phyloP scores from a whole-genome alignment of 75 land plant genomes.

The Pinus taeda region DNA sequence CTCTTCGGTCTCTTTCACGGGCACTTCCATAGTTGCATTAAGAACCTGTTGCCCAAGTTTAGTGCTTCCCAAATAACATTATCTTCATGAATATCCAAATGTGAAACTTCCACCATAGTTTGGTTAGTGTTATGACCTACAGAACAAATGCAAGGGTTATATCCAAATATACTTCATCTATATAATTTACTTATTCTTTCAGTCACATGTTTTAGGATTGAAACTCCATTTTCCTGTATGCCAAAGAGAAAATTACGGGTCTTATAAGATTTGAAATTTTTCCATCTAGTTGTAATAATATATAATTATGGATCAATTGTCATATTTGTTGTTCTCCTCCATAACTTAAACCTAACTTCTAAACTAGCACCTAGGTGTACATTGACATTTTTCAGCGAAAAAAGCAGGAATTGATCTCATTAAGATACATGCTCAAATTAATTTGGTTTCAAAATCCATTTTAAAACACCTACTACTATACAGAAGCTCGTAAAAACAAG shows the following conservation, averaged over 20 bases:
- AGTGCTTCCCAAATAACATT: background rate
- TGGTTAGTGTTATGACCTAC: background rate
- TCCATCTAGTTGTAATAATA: no score
- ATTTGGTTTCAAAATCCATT: no score
- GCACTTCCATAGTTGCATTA: background rate
- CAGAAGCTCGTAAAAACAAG: no score
- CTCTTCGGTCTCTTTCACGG: background rate
- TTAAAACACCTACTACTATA: no score
- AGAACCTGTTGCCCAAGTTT: background rate
- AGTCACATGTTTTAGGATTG: background rate
- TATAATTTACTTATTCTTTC: background rate
- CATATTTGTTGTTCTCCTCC: background rate
- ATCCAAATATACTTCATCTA: background rate
- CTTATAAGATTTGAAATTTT: background rate
- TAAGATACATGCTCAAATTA: no score
- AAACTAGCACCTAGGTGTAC: no score
- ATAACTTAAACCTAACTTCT: background rate
- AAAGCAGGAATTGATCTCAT: no score
- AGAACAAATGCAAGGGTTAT: background rate
- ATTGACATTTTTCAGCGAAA: no score
- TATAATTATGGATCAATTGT: background rate
- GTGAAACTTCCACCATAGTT: background rate
- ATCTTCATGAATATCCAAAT: background rate
- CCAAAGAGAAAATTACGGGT: background rate
- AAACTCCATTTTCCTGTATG: background rate